Base-by-base conservation (phyloP, 805 yeast species). In the Barnettozyma vustinii region DNA sequence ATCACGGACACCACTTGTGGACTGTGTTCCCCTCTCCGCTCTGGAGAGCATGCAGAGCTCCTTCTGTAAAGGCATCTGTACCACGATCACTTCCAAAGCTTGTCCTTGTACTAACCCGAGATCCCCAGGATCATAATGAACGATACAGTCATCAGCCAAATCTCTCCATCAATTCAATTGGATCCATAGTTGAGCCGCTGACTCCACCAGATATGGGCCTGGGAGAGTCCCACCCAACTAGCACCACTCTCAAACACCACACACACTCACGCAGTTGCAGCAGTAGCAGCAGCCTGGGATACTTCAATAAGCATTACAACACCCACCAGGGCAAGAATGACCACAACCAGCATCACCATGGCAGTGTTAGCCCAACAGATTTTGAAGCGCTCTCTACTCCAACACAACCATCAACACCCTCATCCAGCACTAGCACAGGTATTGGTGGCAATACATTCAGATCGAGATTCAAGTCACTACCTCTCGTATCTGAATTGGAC, bases 111-210 rank as follows among this genome's bases (percentile, higher is more conserved):
- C 48, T 45, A 40, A 45, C 48, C 21, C 25, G 18, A 18, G 18
- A 18, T 23, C 35, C 23, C 4, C 46, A 56, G 58, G 50, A 52
- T 45, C 49, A 55, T 45, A 52, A 55, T 47, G 59, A 54, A 21
- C 53, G 52, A 42, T 39, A 49, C 26, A 50, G 44, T 40, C 65
- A 61, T 51, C 57, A 54, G 12, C 64, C 54, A 45, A 61, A 49
- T 35, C 48, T 54, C 2, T 61, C 65, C 9, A 55, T 60, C 55
- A 72, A 74, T 54, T 72, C 76, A 13, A 59, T 71, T 40, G 62
- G 63, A 21, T 74, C 80, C 20, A 51, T 76, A 36, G 68, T 74
- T 25, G 81, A 76, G 55, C 81, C 81, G 9, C 65, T 76, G 37
- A 76, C 81, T 3, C 81, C 81, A 3, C 79, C 80, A 52, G 70